phyloP scores from a whole-genome alignment of 345 rosid genomes.

The Sonneratia caseolaris region DNA sequence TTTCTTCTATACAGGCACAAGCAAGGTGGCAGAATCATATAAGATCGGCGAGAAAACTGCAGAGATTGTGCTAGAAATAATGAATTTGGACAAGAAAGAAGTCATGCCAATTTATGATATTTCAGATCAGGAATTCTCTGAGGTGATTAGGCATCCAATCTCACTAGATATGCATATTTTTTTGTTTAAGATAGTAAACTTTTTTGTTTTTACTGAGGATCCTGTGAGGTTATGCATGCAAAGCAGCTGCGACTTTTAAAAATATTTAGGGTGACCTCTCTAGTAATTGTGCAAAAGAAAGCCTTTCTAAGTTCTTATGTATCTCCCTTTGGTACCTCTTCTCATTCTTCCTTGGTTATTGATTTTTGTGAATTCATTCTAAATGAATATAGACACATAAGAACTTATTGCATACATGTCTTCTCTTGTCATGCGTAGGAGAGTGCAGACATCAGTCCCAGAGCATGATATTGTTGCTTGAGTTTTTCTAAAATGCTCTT shows the following conservation, averaged over 20 bases:
- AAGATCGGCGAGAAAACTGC: slow-evolving; percentile 49
- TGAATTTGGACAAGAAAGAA: slow-evolving; percentile 66
- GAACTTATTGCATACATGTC: background rate
- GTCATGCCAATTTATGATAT: slow-evolving; percentile 55
- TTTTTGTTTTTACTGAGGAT: background rate
- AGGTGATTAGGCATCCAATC: slow-evolving; percentile 38
- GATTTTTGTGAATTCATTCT: background rate
- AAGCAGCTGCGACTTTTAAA: background rate
- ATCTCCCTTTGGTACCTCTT: background rate
- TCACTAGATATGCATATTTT: background rate
- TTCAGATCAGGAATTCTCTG: slow-evolving; percentile 80
- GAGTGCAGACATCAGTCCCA: background rate
- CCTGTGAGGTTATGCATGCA: background rate
- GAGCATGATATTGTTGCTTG: background rate
- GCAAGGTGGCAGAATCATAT: slow-evolving; percentile 49
- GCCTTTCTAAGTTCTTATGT: background rate
- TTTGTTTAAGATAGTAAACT: background rate
- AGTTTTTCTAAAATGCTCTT: background rate
- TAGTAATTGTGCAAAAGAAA: background rate
- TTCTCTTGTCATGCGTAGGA: background rate
- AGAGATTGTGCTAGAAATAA: slow-evolving; percentile 58
- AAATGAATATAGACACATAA: background rate
- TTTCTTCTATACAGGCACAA: slow-evolving; percentile 43
- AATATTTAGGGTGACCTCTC: background rate
- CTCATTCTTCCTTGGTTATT: background rate